Evolutionary conservation across 495 filamentous ascomycete genomes (phyloP).

Genomic region (Monascus purpureus): DNA sequence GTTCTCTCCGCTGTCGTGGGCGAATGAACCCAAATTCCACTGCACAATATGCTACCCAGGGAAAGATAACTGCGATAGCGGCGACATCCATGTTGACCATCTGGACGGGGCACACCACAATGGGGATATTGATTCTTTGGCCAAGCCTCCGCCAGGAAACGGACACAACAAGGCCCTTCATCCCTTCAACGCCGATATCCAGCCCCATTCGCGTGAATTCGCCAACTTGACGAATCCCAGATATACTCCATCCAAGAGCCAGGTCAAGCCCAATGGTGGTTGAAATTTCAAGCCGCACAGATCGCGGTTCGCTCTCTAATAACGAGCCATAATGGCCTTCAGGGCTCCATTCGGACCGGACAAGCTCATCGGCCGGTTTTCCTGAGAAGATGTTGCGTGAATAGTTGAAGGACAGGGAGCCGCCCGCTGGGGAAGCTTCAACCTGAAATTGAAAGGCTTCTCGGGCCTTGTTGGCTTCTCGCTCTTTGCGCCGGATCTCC

Average conservation of each 20-base stretch:
- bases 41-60: constrained; percentile 36
- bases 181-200: constrained; percentile 20
- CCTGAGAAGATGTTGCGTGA: constrained; percentile 30
- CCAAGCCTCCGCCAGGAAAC: constrained; percentile 29
- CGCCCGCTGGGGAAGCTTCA: constrained; percentile 14
- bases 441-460: constrained; percentile 22
- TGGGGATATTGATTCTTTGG: constrained; percentile 26
- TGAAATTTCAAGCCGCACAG: constrained; percentile 19
- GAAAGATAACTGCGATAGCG: constrained; percentile 25
- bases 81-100: constrained; percentile 22
- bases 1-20: constrained; percentile 21
- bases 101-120: constrained; percentile 23
- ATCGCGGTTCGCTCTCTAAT: constrained; percentile 16
- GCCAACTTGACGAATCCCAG: constrained; percentile 24
- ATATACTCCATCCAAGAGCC: constrained; percentile 21
- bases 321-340: constrained; percentile 25
- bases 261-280: constrained; percentile 10
- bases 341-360: constrained; percentile 28
- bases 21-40: constrained; percentile 35
- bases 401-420: constrained; percentile 19
- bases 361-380: constrained; percentile 14
- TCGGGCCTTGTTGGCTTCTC: constrained; percentile 10
- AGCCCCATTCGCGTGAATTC: constrained; percentile 26
- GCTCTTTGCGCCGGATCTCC: constrained; percentile 8
- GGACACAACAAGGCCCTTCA: constrained; percentile 22